These are phyloP conservation scores for Solanum gracilifrons DNA, from an alignment of 257 asterid genomes.

Conservation along the genomic window DNA sequence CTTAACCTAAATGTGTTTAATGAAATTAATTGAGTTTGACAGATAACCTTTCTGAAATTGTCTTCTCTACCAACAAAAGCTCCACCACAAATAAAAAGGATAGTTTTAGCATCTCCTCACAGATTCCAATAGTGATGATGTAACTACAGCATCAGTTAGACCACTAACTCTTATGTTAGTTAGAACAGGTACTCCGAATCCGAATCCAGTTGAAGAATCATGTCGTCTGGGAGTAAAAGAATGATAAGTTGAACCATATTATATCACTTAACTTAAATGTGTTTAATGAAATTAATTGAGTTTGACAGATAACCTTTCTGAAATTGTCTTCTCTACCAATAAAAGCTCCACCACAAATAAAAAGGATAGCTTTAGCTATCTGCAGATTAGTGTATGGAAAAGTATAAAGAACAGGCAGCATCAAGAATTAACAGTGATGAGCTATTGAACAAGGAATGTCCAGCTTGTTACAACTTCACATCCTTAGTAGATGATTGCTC, in stretches of 20 bases:
- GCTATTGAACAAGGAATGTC: neutral
- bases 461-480: neutral
- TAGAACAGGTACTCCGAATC: conserved; percentile 83
- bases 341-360: conserved; percentile 63
- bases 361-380: conserved; percentile 44
- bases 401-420: neutral
- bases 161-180: conserved; percentile 29
- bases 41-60: conserved; percentile 70
- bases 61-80: conserved; percentile 81
- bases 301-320: conserved; percentile 50
- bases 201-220: conserved; percentile 91
- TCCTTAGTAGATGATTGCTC: neutral
- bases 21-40: conserved; percentile 1
- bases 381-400: conserved; percentile 11
- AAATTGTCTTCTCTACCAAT: conserved; percentile 77
- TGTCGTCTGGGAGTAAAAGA: conserved; percentile 10
- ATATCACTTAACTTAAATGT: neutral
- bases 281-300: conserved; percentile 1
- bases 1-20: neutral
- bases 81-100: conserved; percentile 34
- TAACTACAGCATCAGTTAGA: conserved; percentile 26
- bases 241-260: neutral
- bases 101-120: conserved; percentile 66
- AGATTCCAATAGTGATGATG: conserved; percentile 67
- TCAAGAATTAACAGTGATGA: neutral